Conservation (phyloP, 2,329 filamentous ascomycete genomes). For the Coleophoma cylindrospora region DNA sequence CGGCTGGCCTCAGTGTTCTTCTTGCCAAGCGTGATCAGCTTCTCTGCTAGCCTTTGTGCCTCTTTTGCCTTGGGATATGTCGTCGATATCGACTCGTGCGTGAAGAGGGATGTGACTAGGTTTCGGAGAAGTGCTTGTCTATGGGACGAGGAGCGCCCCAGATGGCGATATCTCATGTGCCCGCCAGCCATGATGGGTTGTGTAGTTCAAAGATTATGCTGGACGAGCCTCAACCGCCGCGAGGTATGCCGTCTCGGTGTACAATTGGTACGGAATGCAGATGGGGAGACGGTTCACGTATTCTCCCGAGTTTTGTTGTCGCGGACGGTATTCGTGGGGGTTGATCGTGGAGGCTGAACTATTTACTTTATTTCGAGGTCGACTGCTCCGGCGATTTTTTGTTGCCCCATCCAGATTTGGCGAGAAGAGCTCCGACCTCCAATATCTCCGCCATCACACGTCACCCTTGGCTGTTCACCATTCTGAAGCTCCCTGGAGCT, state of each 20-base stretch:
- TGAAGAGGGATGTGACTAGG: conserved; percentile 89
- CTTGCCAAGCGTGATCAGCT: conserved; percentile 91
- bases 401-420: conserved; percentile 9
- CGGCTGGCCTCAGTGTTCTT: conserved; percentile 80
- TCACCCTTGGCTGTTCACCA: conserved; percentile 5
- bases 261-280: too few species aligned
- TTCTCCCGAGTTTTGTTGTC: background rate
- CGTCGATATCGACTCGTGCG: conserved; percentile 89
- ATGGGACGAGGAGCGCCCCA: conserved; percentile 81
- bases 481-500: conserved; percentile 14
- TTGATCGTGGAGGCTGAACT: background rate
- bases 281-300: too few species aligned
- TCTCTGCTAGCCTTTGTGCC: conserved; percentile 87
- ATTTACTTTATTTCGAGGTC: background rate
- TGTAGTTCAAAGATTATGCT: too few species aligned
- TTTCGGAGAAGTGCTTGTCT: conserved; percentile 91
- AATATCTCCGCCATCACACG: background rate
- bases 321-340: background rate
- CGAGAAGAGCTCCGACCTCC: conserved; percentile 3
- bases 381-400: conserved; percentile 5
- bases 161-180: conserved; percentile 79
- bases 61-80: conserved; percentile 98
- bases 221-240: too few species aligned
- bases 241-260: too few species aligned
- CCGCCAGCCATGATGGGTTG: conserved; percentile 70